Evolutionary conservation across 2,329 filamentous ascomycete genomes (phyloP).

Genomic region (Fusarium globosum): DNA sequence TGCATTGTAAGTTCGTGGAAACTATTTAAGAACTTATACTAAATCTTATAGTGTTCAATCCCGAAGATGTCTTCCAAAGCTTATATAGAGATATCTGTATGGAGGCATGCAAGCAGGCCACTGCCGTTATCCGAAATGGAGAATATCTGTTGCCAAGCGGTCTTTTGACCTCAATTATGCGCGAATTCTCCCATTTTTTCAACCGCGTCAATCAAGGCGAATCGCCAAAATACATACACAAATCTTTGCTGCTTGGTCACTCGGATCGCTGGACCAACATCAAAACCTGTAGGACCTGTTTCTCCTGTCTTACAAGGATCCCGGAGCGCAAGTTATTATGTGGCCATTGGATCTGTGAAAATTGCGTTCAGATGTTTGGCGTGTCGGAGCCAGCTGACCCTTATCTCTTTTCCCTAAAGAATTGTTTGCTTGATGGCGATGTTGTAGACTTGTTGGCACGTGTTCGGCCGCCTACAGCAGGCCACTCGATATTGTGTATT

Average conservation of each 20-base stretch:
- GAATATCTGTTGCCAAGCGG: background rate
- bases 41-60: background rate
- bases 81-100: background rate
- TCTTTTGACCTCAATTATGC: background rate
- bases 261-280: background rate
- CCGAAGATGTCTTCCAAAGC: background rate
- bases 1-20: background rate
- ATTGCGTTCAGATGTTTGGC: background rate
- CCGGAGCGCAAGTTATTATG: background rate
- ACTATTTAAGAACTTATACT: background rate
- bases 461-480: constrained; percentile 13
- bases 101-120: background rate
- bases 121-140: background rate
- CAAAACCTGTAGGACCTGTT: background rate
- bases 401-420: background rate
- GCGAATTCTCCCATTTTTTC: background rate
- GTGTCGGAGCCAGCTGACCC: background rate
- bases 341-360: background rate
- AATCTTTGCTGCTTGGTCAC: background rate
- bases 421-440: background rate
- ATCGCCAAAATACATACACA: background rate
- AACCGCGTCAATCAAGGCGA: background rate
- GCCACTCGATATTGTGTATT: constrained; percentile 13
- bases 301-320: background rate
- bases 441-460: constrained; percentile 1